Percentiles rank a stretch among this genome's conserved stretches.
Evolutionary conservation across 805 yeast genomes (phyloP).

Genomic region (Yarrowia phangngaensis): DNA sequence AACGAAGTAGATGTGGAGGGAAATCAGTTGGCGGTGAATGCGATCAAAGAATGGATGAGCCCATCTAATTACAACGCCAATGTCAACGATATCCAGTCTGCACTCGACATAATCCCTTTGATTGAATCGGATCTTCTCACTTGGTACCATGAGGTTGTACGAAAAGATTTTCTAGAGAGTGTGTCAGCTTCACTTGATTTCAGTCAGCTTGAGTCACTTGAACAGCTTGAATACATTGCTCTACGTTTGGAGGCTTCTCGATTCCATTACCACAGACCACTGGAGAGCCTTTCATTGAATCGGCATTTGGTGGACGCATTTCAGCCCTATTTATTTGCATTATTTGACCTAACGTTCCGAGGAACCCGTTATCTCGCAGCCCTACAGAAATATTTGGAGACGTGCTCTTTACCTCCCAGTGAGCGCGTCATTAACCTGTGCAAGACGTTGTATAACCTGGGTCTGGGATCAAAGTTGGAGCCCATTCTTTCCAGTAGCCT

Average conservation of each 20-base stretch:
- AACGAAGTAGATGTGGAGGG: neutral
- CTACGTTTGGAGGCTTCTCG: slow-evolving; percentile 14
- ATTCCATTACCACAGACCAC: slow-evolving; percentile 16
- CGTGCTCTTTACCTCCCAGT: slow-evolving; percentile 4
- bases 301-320: slow-evolving; percentile 22
- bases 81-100: slow-evolving; percentile 3
- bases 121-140: slow-evolving; percentile 2
- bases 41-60: slow-evolving; percentile 19
- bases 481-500: slow-evolving; percentile 5
- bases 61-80: neutral
- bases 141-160: slow-evolving; percentile 26
- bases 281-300: slow-evolving; percentile 3
- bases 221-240: slow-evolving; percentile 5
- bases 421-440: slow-evolving; percentile 16
- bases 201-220: neutral
- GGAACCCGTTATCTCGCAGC: slow-evolving; percentile 1
- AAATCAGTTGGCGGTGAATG: neutral
- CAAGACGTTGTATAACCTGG: slow-evolving; percentile 16
- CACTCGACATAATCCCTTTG: slow-evolving; percentile 4
- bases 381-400: neutral
- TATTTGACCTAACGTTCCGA: slow-evolving; percentile 15
- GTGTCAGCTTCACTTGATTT: slow-evolving; percentile 27
- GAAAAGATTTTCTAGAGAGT: slow-evolving; percentile 25
- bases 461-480: slow-evolving; percentile 5
- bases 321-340: slow-evolving; percentile 22